phyloP scores from a whole-genome alignment of 257 asterid species.

The Solanum arcanum region DNA sequence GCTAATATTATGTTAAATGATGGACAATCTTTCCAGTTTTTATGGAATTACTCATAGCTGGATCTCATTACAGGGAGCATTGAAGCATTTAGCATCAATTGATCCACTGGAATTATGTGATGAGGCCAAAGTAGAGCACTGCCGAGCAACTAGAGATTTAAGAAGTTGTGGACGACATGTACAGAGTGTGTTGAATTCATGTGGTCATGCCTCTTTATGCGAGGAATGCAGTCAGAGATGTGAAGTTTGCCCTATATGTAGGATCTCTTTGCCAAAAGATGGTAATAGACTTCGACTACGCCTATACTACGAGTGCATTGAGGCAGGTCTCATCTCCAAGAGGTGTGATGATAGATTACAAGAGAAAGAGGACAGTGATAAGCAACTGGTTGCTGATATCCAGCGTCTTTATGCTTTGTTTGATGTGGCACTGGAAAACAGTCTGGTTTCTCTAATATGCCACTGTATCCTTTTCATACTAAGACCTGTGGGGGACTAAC shows the following conservation, averaged over 20 bases:
- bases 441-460: conserved; percentile 72
- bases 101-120: conserved; percentile 76
- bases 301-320: conserved; percentile 79
- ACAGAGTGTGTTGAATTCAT: conserved; percentile 54
- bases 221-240: conserved; percentile 92
- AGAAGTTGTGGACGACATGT: conserved; percentile 83
- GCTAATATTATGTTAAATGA: neutral
- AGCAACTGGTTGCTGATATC: conserved; percentile 56
- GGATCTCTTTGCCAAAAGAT: conserved; percentile 51
- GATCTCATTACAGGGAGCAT: conserved; percentile 46
- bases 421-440: conserved; percentile 88
- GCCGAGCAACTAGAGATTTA: conserved; percentile 94
- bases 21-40: neutral
- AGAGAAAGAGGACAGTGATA: conserved; percentile 46
- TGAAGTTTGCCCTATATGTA: conserved; percentile 88
- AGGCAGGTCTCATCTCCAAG: conserved; percentile 78
- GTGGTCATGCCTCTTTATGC: conserved; percentile 90
- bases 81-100: conserved; percentile 64
- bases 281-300: conserved; percentile 56
- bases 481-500: neutral
- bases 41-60: neutral
- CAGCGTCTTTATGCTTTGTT: conserved; percentile 70
- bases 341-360: conserved; percentile 69
- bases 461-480: conserved; percentile 69
- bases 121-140: conserved; percentile 91